Conservation (phyloP, 345 rosid species). For the Arabis alpina region DNA sequence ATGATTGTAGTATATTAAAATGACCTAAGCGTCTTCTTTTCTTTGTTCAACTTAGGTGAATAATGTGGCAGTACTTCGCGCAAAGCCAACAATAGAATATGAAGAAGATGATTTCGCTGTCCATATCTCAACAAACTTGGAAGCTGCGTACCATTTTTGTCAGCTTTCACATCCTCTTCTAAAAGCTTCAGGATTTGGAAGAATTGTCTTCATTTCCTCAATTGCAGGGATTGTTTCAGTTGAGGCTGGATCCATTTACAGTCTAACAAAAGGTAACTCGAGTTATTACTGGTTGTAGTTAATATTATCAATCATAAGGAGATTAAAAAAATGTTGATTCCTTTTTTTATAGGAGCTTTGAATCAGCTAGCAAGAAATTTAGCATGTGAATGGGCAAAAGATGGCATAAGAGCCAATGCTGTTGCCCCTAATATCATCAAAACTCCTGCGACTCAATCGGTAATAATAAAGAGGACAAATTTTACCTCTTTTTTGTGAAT, state of each 20-base stretch:
- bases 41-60: conserved; percentile 44
- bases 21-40: no score
- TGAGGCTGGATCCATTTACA: conserved; percentile 45
- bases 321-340: no score
- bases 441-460: conserved; percentile 47
- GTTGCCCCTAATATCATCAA: conserved; percentile 53
- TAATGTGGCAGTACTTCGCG: conserved; percentile 46
- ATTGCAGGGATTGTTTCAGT: conserved; percentile 36
- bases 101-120: conserved; percentile 46
- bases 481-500: neutral
- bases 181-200: conserved; percentile 58
- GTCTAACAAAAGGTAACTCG: conserved; percentile 20
- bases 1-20: no score
- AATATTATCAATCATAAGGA: no score
- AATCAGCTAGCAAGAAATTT: conserved; percentile 55
- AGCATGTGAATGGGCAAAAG: conserved; percentile 79
- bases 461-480: neutral
- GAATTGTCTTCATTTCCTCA: conserved; percentile 58
- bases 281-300: neutral
- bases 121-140: conserved; percentile 51
- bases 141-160: conserved; percentile 55
- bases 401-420: conserved; percentile 57
- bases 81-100: conserved; percentile 48
- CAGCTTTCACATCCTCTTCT: conserved; percentile 63
- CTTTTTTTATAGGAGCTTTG: conserved; percentile 42